Evolutionary conservation across 495 filamentous ascomycete species (phyloP).

Genomic region (Penicillium coprophilum): DNA sequence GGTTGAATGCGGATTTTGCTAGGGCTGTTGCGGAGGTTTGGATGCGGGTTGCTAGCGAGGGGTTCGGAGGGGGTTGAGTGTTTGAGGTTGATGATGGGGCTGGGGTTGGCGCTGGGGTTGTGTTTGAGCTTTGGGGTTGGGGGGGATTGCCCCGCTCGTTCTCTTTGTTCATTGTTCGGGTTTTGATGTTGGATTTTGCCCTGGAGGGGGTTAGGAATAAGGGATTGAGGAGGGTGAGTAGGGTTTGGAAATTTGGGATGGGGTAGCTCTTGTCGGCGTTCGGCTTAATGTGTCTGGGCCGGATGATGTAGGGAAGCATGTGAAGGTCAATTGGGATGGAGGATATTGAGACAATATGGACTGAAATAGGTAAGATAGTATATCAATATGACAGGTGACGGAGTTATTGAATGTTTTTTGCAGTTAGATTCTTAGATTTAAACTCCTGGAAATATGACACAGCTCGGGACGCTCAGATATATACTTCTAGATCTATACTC

Average conservation of each 20-base stretch:
- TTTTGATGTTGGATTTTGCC: background rate
- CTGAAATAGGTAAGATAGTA: background rate
- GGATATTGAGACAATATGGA: background rate
- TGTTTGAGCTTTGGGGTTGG: slow-evolving; percentile 2
- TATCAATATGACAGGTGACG: background rate
- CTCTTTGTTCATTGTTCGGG: slow-evolving; percentile 3
- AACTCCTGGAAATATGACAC: background rate
- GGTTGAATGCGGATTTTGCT: slow-evolving; percentile 35
- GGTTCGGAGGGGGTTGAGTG: slow-evolving; percentile 4
- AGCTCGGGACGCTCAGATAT: background rate
- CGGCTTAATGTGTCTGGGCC: slow-evolving; percentile 10
- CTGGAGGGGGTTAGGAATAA: background rate
- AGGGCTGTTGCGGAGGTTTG: slow-evolving; percentile 41
- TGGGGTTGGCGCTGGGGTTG: slow-evolving; percentile 3
- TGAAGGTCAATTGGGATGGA: slow-evolving; percentile 15
- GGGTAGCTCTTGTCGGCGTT: slow-evolving; percentile 7
- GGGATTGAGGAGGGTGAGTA: background rate
- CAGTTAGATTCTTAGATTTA: background rate
- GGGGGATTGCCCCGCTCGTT: slow-evolving; percentile 27
- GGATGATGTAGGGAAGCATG: slow-evolving; percentile 26
- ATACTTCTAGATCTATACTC: background rate
- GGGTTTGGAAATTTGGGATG: background rate
- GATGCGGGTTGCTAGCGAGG: slow-evolving; percentile 38
- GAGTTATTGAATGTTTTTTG: background rate
- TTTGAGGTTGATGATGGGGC: slow-evolving; percentile 5